A percentile compares a stretch with the other conserved stretches of the same genome.
These are phyloP conservation scores for Beauveria sp. DNA, from an alignment of 2,329 filamentous ascomycete species.

Conservation along the genomic window DNA sequence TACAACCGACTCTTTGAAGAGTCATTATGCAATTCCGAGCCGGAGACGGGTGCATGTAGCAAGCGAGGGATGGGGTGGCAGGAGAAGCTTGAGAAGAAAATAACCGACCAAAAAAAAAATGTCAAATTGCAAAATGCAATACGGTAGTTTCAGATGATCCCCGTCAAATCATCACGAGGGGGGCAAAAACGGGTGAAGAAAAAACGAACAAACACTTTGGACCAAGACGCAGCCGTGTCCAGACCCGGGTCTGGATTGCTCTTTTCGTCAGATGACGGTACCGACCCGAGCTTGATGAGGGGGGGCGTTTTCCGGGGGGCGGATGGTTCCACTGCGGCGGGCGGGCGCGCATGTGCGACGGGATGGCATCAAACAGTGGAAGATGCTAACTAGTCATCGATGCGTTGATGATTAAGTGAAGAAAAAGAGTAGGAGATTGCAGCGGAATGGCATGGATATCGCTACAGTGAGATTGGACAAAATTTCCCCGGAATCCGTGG, in stretches of 20 bases:
- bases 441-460: not conserved
- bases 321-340: not conserved
- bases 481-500: not conserved
- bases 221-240: not conserved
- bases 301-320: not conserved
- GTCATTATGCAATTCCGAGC: not conserved
- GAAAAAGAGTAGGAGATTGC: constrained; percentile 6
- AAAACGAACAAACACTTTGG: not conserved
- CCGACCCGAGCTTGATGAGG: constrained; percentile 4
- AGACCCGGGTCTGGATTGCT: constrained; percentile 6
- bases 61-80: not conserved
- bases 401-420: not conserved
- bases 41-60: not conserved
- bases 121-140: not conserved
- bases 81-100: not conserved
- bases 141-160: not conserved
- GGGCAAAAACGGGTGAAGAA: not conserved
- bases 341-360: not conserved
- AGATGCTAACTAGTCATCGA: too few species aligned
- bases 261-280: constrained; percentile 8
- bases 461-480: not conserved
- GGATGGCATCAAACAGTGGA: not conserved
- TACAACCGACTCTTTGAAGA: not conserved
- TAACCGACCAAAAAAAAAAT: not conserved
- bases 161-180: constrained; percentile 6